These are phyloP conservation scores for Metarhizium anisopliae DNA, from an alignment of 2,329 filamentous ascomycete species.

Conservation along the genomic window DNA sequence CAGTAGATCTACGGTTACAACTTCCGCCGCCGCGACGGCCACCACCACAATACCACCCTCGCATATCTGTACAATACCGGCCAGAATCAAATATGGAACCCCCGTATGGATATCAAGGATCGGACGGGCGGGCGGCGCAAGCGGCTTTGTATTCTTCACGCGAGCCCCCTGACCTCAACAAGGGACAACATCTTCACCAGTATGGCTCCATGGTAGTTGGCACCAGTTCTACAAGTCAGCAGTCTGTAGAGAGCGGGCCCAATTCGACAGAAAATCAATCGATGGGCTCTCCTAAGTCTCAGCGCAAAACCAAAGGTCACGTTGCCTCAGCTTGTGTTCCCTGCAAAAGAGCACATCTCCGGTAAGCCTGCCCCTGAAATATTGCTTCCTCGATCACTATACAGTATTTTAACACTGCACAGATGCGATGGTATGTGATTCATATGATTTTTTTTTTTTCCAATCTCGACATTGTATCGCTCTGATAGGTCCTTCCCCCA, in stretches of 20 bases:
- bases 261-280: conserved; percentile 34
- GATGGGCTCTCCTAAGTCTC: conserved; percentile 49
- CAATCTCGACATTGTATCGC: not conserved
- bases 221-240: conserved; percentile 11
- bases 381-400: not conserved
- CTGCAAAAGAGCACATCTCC: conserved; percentile 75
- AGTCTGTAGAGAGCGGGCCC: conserved; percentile 20
- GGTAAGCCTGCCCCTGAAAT: conserved; percentile 30
- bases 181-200: conserved; percentile 6
- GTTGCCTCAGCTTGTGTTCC: conserved; percentile 79
- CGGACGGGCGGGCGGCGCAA: conserved; percentile 14
- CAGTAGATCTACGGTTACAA: conserved; percentile 14
- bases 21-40: conserved; percentile 15
- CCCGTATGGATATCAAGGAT: conserved; percentile 16
- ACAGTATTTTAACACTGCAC: not conserved
- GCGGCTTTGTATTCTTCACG: conserved; percentile 17
- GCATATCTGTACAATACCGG: conserved; percentile 10
- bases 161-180: conserved; percentile 6
- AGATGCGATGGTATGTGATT: conserved; percentile 56
- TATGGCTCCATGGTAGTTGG: conserved; percentile 13
- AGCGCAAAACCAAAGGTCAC: conserved; percentile 67
- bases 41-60: not conserved
- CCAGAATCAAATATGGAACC: conserved; percentile 15
- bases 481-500: not conserved
- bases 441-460: not conserved